These are phyloP conservation scores for Triadica sebifera DNA, from an alignment of 345 rosid genomes.

Conservation along the genomic window DNA sequence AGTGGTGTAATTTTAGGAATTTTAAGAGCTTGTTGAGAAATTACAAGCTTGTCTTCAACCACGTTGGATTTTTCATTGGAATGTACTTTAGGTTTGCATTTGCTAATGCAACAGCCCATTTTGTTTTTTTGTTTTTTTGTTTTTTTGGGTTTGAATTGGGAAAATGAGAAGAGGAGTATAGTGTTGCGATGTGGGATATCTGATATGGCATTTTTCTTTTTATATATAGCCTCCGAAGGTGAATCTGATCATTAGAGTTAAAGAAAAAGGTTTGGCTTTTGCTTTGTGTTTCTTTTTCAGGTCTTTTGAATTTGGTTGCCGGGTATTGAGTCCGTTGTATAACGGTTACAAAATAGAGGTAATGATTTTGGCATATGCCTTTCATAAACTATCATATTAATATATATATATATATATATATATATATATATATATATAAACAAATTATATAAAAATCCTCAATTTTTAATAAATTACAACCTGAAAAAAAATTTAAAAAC, in stretches of 20 bases:
- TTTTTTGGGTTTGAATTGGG: slow-evolving; percentile 18
- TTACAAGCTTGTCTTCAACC: slow-evolving; percentile 64
- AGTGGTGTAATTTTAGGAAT: neutral
- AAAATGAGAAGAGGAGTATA: no score
- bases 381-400: no score
- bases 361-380: no score
- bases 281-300: slow-evolving; percentile 19
- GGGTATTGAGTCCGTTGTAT: slow-evolving; percentile 43
- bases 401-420: no score
- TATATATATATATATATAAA: no score
- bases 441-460: no score
- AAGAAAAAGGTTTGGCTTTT: slow-evolving; percentile 9
- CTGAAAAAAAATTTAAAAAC: no score
- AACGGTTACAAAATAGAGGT: slow-evolving; percentile 36
- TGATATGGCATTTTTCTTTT: no score
- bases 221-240: slow-evolving; percentile 15
- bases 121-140: no score
- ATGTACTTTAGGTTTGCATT: slow-evolving; percentile 49
- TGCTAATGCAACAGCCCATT: slow-evolving; percentile 91
- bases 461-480: no score
- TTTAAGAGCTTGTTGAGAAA: slow-evolving; percentile 8
- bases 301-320: slow-evolving; percentile 51
- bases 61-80: slow-evolving; percentile 28
- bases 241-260: slow-evolving; percentile 13
- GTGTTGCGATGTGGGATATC: neutral